Conservation (phyloP, 768 basidiomycete species). For the Russula sp. region DNA sequence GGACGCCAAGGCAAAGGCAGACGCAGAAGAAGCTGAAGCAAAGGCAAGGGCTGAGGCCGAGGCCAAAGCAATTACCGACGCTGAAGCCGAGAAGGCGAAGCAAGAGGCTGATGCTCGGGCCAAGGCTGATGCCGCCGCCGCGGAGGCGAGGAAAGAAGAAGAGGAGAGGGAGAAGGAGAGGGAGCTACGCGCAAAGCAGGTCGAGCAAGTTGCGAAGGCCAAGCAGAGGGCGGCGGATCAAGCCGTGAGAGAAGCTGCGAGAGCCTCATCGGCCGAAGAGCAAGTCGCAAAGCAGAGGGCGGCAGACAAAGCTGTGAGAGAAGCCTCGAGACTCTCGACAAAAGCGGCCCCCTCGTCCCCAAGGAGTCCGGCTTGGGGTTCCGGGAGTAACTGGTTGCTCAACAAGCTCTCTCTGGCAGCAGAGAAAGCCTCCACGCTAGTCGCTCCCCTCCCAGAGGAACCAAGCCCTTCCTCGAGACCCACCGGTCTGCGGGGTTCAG, state of each 20-base stretch:
- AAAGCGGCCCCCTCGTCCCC: not conserved
- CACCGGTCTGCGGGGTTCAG: not conserved
- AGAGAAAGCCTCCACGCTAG: not conserved
- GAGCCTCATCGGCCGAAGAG: not conserved
- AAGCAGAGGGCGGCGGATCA: constrained; percentile 2
- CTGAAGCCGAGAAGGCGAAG: not conserved
- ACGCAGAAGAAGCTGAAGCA: not conserved
- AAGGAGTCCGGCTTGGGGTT: constrained; percentile 5
- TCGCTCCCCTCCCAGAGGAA: not conserved
- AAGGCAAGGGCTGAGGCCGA: not conserved
- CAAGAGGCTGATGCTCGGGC: not conserved
- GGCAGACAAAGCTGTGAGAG: constrained; percentile 7
- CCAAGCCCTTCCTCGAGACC: not conserved
- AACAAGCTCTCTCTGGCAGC: not conserved
- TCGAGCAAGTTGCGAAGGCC: not conserved
- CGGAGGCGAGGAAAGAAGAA: not conserved
- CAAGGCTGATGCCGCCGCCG: not conserved
- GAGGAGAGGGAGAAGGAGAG: not conserved
- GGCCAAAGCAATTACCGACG: not conserved
- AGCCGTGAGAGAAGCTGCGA: not conserved
- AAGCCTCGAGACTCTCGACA: not conserved
- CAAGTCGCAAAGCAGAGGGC: not conserved
- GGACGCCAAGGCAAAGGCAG: not conserved
- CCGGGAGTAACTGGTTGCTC: not conserved
- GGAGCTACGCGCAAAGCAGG: not conserved